Evolutionary conservation across 345 rosid genomes (phyloP), one percentile per base, ranked within the genome.

Genomic region (Camelina neglecta): DNA sequence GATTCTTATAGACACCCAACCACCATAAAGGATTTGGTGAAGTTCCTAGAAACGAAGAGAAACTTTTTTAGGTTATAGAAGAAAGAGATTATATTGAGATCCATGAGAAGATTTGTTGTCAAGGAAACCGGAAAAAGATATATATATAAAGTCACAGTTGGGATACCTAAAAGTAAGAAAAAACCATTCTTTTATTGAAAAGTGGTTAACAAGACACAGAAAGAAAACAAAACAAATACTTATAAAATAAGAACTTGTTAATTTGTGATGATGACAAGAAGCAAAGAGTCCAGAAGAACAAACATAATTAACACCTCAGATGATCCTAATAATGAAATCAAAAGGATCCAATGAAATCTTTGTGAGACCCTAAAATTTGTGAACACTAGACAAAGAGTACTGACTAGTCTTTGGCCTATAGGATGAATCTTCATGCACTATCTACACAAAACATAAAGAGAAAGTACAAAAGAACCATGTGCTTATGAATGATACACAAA

Each of bases 261-360:
- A 38, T 50, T 29, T 65, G 72, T 66, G 69, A 77, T 77, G 81
- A 71, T 77, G 76, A 65, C 68, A 77, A 77, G 77, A 65, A 41
- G 50, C 58, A 60, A 26, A 71, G 55, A 51, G 73, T 71, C 47
- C 50, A 77, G 62, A 77, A 59, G 76, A 72, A 65, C 9, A 58
- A 65, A 77, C 35, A 65, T 13, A 56, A 49, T 69, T 16, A 57
- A 54, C 56, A 56, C 38, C 48, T 45, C 1, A 75, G 15, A 67
- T 50, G 35, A 67, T 75, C 71, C 55, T 54, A 70, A 64, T 57
- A 77, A 70, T 70, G n/a, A n/a, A 70, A 72, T 59, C 50, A 66
- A 29, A 3, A 66, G 77, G 51, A 78, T 72, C 80, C 71, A 56
- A 76, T 70, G 75, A 63, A 57, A 76, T 76, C 80, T 70, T 63